phyloP scores from a whole-genome alignment of 768 basidiomycete species.

The Boletus rufocinnamomeus region DNA sequence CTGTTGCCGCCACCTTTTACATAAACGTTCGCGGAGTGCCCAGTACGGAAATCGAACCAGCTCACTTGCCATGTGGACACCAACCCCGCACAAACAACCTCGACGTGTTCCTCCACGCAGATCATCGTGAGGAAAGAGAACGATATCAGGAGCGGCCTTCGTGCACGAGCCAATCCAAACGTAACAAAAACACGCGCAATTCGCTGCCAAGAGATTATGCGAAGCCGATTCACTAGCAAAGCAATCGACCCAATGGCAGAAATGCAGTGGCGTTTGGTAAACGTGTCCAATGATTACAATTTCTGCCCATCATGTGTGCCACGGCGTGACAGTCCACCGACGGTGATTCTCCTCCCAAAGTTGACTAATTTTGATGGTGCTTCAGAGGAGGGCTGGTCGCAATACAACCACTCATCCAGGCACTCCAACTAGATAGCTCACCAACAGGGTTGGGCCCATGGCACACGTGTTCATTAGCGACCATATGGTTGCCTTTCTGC shows the following conservation, averaged over 20 bases:
- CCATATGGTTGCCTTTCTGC: background rate
- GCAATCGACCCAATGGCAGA: background rate
- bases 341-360: background rate
- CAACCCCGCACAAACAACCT: background rate
- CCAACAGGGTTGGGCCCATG: background rate
- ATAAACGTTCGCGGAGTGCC: background rate
- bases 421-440: background rate
- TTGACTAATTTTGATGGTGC: background rate
- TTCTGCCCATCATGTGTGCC: background rate
- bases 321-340: too few relatives aligned
- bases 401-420: background rate
- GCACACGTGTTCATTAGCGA: background rate
- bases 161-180: background rate
- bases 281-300: background rate
- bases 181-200: background rate
- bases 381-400: background rate
- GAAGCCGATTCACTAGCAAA: background rate
- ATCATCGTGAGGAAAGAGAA: background rate
- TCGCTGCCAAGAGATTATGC: background rate
- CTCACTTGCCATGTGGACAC: conserved; percentile 1
- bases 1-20: background rate
- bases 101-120: background rate
- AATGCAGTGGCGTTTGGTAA: background rate
- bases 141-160: too few relatives aligned
- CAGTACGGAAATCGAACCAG: conserved; percentile 19